These are phyloP conservation scores for Trypethelium eluteriae DNA, from an alignment of 495 filamentous ascomycete species.

Conservation along the genomic window DNA sequence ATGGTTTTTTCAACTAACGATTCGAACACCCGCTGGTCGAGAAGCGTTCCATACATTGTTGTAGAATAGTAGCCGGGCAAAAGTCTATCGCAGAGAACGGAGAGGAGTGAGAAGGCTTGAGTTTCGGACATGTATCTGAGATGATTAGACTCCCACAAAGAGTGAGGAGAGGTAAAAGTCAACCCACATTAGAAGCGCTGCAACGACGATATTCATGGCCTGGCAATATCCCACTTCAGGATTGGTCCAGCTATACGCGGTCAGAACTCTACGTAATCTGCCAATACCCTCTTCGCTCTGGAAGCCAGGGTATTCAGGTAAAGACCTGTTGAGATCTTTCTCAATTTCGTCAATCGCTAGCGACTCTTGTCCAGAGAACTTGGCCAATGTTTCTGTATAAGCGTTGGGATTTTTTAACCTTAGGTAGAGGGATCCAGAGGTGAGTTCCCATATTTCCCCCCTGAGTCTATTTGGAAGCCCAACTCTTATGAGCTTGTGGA, in stretches of 20 bases:
- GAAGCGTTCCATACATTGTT: constrained; percentile 95
- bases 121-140: constrained; percentile 86
- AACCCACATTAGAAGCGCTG: constrained; percentile 75
- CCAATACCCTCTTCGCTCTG: constrained; percentile 94
- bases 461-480: constrained; percentile 87
- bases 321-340: constrained; percentile 90
- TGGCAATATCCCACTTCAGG: constrained; percentile 95
- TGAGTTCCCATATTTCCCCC: constrained; percentile 93
- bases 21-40: constrained; percentile 96
- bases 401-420: constrained; percentile 76
- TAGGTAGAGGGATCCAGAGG: constrained; percentile 81
- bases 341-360: constrained; percentile 98
- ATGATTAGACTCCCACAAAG: neutral
- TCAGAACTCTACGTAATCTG: constrained; percentile 78
- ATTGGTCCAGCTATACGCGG: constrained; percentile 94
- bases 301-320: constrained; percentile 95
- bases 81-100: constrained; percentile 82
- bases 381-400: constrained; percentile 73
- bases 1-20: constrained; percentile 96
- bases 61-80: constrained; percentile 95
- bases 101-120: constrained; percentile 92
- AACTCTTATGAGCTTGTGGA: constrained; percentile 93
- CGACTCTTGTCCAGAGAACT: constrained; percentile 74
- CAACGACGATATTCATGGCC: constrained; percentile 98
- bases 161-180: constrained; percentile 3